Evolutionary conservation across 768 basidiomycete species (phyloP).

Genomic region (Panaeolus papilionaceus): DNA sequence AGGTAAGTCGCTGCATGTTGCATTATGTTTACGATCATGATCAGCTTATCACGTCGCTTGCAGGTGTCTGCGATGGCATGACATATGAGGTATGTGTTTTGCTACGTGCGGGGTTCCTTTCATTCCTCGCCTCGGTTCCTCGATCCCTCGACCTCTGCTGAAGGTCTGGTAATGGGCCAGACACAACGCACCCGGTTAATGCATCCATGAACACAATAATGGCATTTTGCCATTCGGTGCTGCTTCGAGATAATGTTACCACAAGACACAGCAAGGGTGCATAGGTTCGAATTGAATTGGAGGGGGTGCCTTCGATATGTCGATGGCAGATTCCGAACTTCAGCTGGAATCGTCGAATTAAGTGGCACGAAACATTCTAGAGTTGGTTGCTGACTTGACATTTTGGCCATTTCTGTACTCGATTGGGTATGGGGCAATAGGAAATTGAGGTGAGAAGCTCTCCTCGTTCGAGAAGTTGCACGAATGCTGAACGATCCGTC

Average conservation of each 20-base stretch:
- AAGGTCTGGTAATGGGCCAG: not conserved
- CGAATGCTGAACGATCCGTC: slow-evolving; percentile 10
- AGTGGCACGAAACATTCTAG: not conserved
- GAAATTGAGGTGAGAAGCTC: slow-evolving; percentile 83
- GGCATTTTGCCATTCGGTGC: slow-evolving; percentile 4
- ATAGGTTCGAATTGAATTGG: not conserved
- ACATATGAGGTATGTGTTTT: slow-evolving; percentile 72
- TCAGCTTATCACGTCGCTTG: slow-evolving; percentile 2
- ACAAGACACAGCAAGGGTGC: not conserved
- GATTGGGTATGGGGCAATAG: slow-evolving; percentile 26
- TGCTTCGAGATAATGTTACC: not conserved
- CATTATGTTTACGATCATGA: slow-evolving; percentile 8
- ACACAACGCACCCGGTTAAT: not conserved
- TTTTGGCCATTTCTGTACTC: slow-evolving; percentile 3
- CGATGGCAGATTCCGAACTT: not conserved
- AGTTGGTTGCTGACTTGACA: not conserved
- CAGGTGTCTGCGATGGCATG: slow-evolving; percentile 97
- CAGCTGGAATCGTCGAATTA: not conserved
- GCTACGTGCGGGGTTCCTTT: slow-evolving; percentile 4
- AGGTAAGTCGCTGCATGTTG: slow-evolving; percentile 40
- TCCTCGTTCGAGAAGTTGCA: not conserved
- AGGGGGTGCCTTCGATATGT: not conserved
- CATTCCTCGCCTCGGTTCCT: not conserved
- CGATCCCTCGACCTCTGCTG: not conserved
- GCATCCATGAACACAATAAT: not conserved